Percentiles rank a stretch among this genome's conserved stretches.
Conservation (phyloP, 2,329 filamentous ascomycete genomes). For the Ceratocystis destructans region DNA sequence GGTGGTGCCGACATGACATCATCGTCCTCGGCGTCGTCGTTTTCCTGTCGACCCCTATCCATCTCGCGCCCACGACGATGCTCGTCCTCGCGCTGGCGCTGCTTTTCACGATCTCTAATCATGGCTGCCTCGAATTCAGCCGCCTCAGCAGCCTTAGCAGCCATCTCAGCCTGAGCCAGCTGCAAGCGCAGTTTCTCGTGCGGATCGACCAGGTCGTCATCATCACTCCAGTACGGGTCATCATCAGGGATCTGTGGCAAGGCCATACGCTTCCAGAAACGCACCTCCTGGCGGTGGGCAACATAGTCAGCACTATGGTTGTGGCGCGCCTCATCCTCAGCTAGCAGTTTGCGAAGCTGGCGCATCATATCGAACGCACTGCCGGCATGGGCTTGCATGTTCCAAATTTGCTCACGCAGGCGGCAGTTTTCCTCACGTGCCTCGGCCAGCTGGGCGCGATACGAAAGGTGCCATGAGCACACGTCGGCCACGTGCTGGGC, state of each 20-base stretch:
- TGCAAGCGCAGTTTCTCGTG: conserved; percentile 44
- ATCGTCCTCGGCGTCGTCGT: neutral
- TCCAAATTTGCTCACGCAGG: conserved; percentile 52
- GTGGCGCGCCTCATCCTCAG: conserved; percentile 42
- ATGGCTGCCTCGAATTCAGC: conserved; percentile 23
- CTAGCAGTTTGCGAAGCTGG: conserved; percentile 41
- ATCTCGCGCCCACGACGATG: neutral
- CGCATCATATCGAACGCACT: conserved; percentile 45
- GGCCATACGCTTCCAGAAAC: conserved; percentile 54
- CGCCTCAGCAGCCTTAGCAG: conserved; percentile 27
- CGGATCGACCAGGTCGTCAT: conserved; percentile 49
- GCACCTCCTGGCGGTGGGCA: conserved; percentile 42
- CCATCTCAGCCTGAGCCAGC: conserved; percentile 28
- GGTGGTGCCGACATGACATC: conserved; percentile 7
- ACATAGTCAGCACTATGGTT: conserved; percentile 40
- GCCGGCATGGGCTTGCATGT: conserved; percentile 48
- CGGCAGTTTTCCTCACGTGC: conserved; percentile 50
- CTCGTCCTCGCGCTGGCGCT: neutral
- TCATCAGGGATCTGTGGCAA: conserved; percentile 47
- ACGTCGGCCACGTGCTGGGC: conserved; percentile 48
- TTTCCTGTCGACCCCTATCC: neutral
- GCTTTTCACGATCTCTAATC: conserved; percentile 24
- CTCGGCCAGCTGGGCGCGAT: conserved; percentile 50
- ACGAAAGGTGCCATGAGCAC: conserved; percentile 50
- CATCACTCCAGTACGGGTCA: conserved; percentile 49